These are phyloP conservation scores for Dryas drummondii DNA, from an alignment of 306 rosid species.

Conservation along the genomic window DNA sequence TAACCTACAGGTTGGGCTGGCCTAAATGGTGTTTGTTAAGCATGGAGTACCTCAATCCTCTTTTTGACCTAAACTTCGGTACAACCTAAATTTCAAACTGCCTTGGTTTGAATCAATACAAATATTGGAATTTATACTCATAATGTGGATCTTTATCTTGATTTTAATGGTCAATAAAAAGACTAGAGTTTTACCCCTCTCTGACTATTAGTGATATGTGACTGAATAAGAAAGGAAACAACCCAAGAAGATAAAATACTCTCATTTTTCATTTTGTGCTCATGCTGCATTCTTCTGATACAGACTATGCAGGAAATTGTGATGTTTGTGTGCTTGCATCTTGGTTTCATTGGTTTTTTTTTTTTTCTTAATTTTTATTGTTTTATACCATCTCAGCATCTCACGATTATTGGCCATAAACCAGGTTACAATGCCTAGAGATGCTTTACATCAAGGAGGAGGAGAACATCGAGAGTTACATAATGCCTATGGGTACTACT, in stretches of 20 bases:
- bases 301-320: not conserved
- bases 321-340: not conserved
- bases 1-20: not conserved
- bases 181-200: not conserved
- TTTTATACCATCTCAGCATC: not conserved
- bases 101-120: not conserved
- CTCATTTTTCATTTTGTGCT: not conserved
- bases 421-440: slow-evolving; percentile 97
- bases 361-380: not conserved
- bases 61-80: not conserved
- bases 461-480: slow-evolving; percentile 90
- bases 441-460: slow-evolving; percentile 70
- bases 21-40: not conserved
- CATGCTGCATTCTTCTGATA: not conserved
- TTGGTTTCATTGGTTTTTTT: not conserved
- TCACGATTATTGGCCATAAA: slow-evolving; percentile 16
- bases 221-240: not conserved
- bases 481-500: slow-evolving; percentile 91
- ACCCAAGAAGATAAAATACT: not conserved
- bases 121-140: not conserved
- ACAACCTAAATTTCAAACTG: not conserved
- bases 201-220: not conserved
- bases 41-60: not conserved
- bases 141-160: not conserved
- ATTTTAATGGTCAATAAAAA: not conserved